Base-by-base conservation (phyloP, 2,329 filamentous ascomycete genomes). In the Parascedosporium putredinis region DNA sequence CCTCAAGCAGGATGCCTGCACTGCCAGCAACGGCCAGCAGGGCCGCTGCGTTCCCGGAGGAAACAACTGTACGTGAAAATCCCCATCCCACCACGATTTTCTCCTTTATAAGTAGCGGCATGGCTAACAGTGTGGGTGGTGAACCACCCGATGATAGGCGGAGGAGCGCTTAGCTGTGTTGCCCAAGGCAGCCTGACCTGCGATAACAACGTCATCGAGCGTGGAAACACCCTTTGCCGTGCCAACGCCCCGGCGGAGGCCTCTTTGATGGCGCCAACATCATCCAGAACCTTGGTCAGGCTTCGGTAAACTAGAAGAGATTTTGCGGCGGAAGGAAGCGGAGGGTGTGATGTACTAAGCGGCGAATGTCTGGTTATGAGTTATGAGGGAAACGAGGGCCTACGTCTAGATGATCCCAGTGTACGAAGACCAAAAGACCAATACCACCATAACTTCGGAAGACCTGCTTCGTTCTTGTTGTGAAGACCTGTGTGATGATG, bases 1-100 rank as follows among this genome's bases (percentile, higher is more conserved):
- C 52, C 53, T 66, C 40, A 67, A 67, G 62, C 61, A 67, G 55
- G 64, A 67, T 53, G 53, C 62, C 47, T 67, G 64, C 60, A 46
- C 44, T 14, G 55, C 33, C 12, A 56, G 60, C 50, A 62, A 63
- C 53, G 64, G 64, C 50, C 53, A 60, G 53, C 36, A 51, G 7
- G 64, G 64, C 18, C 59, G 60, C 31, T 66, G 64, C 52, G 62
- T 67, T 2, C 64, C 64, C 25, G 61, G 53, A 10, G 58, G 57
- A n/a, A 54, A 60, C n/a, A 62, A 64, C 55, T 67, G 64, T 66
- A 52, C 55, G 63, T 55, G 5, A 8, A 12, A 8, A 23, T 22
- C n/a, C 3, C 10, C 18, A 4, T 18, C 5, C 24, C 27, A 45
- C n/a, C n/a, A 6, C 9, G 2, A 6, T 25, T 14, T 45, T 14